Evolutionary conservation across 2,329 filamentous ascomycete species (phyloP).

Genomic region (Zymoseptoria crescenta): DNA sequence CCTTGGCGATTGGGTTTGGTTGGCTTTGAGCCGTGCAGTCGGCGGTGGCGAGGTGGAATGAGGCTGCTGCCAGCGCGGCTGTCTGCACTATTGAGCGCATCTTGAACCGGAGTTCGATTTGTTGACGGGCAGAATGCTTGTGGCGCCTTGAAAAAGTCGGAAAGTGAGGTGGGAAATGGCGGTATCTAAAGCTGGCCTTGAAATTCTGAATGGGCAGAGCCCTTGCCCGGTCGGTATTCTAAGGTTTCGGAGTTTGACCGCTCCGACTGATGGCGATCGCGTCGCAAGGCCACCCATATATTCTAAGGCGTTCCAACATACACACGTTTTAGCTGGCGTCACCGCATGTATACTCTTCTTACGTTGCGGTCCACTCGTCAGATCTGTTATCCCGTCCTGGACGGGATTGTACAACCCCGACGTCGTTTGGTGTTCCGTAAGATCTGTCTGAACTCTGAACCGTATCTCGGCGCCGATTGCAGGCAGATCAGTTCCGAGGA

Average conservation of each 20-base stretch:
- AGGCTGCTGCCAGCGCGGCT: neutral
- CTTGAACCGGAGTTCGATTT: neutral
- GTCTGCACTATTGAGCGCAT: neutral
- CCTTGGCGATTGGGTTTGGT: slow-evolving; percentile 10
- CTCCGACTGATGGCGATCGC: neutral
- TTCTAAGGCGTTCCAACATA: too few species aligned
- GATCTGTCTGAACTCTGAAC: neutral
- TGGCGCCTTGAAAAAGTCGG: neutral
- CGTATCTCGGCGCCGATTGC: neutral
- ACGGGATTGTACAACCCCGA: neutral
- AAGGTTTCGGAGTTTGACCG: neutral
- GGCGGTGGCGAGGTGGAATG: neutral
- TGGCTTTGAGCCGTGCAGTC: slow-evolving; percentile 8
- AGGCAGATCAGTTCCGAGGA: neutral
- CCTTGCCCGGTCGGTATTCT: neutral
- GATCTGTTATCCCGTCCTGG: too few species aligned
- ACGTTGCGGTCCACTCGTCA: too few species aligned
- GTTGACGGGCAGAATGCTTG: neutral
- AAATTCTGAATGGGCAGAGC: neutral
- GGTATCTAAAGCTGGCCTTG: neutral
- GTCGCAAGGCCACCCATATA: neutral
- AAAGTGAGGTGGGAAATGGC: neutral
- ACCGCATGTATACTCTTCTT: too few species aligned
- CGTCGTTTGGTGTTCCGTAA: neutral
- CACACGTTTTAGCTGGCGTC: too few species aligned